phyloP scores from a whole-genome alignment of 228 moss, liverwort and hornwort genomes.

The Sphagnum magellanicum region DNA sequence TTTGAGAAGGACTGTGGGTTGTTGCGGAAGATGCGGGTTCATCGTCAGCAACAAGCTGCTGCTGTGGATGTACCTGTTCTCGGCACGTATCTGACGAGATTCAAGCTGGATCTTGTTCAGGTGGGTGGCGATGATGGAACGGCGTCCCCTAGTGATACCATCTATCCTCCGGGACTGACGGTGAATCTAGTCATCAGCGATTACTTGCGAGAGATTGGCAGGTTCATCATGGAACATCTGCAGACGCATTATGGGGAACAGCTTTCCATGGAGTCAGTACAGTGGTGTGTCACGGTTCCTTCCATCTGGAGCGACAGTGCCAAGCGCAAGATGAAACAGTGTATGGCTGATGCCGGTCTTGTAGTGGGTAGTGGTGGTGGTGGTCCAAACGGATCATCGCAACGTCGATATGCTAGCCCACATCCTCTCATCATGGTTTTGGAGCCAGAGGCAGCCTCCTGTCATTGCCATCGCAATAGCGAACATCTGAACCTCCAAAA shows the following conservation, averaged over 20 bases:
- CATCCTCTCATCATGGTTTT: constrained; percentile 38
- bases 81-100: constrained; percentile 19
- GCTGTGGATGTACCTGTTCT: no score
- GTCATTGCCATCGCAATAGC: constrained; percentile 28
- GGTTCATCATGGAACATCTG: constrained; percentile 16
- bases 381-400: not conserved
- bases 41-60: no score
- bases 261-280: constrained; percentile 16
- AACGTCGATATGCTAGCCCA: constrained; percentile 10
- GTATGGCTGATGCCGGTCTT: constrained; percentile 37
- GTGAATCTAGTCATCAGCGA: constrained; percentile 26
- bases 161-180: constrained; percentile 28
- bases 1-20: constrained; percentile 3
- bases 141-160: not conserved
- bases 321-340: constrained; percentile 42
- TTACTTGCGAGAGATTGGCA: constrained; percentile 26
- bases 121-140: constrained; percentile 14
- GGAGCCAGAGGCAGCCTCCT: constrained; percentile 57
- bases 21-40: no score
- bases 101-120: constrained; percentile 35
- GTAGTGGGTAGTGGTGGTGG: constrained; percentile 1
- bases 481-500: not conserved
- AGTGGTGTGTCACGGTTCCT: constrained; percentile 65
- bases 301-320: constrained; percentile 58
- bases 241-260: constrained; percentile 13